Conservation (phyloP, 305 asterid genomes). For the Fraxinus velutina region DNA sequence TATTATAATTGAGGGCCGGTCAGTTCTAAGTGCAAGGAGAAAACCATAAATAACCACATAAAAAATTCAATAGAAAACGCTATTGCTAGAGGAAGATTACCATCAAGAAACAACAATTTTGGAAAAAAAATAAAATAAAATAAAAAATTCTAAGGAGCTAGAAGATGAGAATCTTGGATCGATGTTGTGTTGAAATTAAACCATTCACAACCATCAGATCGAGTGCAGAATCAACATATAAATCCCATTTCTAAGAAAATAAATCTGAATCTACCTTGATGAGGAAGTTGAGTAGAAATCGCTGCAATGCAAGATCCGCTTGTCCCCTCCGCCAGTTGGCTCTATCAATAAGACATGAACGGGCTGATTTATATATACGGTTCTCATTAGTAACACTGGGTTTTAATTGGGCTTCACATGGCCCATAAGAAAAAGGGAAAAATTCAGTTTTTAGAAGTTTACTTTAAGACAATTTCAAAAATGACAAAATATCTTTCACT, state of each 20-base stretch:
- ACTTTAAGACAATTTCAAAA: too few relatives aligned
- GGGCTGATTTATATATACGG: not conserved
- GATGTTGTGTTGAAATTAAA: not conserved
- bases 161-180: not conserved
- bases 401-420: not conserved
- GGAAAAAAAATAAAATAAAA: not conserved
- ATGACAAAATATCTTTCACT: too few relatives aligned
- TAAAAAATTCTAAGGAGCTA: not conserved
- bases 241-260: not conserved
- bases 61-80: not conserved
- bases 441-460: too few relatives aligned
- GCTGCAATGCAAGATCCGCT: not conserved
- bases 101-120: not conserved
- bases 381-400: not conserved
- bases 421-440: not conserved
- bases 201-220: not conserved
- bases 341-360: not conserved
- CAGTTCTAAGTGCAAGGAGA: not conserved
- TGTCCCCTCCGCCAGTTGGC: not conserved
- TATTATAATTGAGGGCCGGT: not conserved
- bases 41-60: not conserved
- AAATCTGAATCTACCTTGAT: not conserved
- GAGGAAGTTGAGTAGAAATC: not conserved
- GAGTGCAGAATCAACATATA: not conserved
- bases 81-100: not conserved